Base-by-base conservation (phyloP, 345 rosid genomes). In the Eucalyptus lansdowneana region DNA sequence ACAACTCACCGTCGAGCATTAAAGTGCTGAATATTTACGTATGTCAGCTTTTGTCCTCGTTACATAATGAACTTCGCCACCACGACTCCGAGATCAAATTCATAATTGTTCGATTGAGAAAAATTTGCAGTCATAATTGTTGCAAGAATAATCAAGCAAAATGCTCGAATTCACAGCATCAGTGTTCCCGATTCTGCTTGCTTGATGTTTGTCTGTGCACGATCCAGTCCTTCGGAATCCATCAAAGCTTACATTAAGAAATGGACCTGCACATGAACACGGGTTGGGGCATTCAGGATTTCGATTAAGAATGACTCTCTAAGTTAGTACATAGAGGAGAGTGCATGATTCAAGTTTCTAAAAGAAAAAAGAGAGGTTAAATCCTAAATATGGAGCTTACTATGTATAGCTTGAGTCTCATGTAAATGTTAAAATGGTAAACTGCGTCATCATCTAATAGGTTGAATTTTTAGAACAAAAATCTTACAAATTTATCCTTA, bases 401-500 rank as follows among this genome's bases (percentile, higher is more conserved):
- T 34, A 31, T 69, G 6, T 69, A n/a, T 4, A 65, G 11, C 10
- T 9, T 7, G 9, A 65, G 3, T 0, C 37, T 65, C 17, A 2
- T 65, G 16, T 29, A 2, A 65, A 65, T 14, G 3, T n/a, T 65
- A 7, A 65, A 14, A 14, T 62, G 14, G 3, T 62, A 62, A 65
- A 14, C 0, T 0, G 4, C 3, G 5, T 4, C 4, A 14, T 65
- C 3, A 60, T 60, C 2, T n/a, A 14, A 15, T n/a, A 14, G 3
- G 4, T 14, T n/a, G 8, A n/a, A 2, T n/a, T 65, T n/a, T 65
- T 14, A 1, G 1, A 14, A 8, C 2, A 65, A n/a, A 7, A 65
- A 7, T n/a, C 5, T 65, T 15, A n/a, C 40, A 14, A 72, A 34
- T 6, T 9, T 34, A 34, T 10, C 45, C 13, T 9, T 34, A 17